A percentile compares a stretch with the other conserved stretches of the same genome.
Evolutionary conservation across 2,329 filamentous ascomycete genomes (phyloP).

Genomic region (Harringtonia aguacate): DNA sequence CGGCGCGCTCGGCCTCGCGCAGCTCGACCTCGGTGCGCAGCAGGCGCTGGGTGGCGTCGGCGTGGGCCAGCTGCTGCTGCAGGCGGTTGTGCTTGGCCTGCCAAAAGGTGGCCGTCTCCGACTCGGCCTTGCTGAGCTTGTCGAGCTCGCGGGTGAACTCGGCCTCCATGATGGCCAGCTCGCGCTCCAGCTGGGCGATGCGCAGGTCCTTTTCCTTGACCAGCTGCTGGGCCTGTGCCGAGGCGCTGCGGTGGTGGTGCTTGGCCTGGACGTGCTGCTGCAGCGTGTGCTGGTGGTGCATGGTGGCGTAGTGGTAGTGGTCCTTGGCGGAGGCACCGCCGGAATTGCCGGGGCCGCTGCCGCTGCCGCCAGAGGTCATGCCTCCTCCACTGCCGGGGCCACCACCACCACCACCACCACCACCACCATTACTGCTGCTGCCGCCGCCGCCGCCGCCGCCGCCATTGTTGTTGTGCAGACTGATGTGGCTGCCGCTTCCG

Average conservation of each 20-base stretch:
- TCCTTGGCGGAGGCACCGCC: too few relatives aligned
- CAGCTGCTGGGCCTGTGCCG: constrained; percentile 22
- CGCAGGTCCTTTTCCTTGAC: constrained; percentile 36
- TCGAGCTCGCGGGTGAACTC: constrained; percentile 45
- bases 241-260: constrained; percentile 1
- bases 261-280: too few relatives aligned
- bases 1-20: constrained; percentile 33
- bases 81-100: constrained; percentile 38
- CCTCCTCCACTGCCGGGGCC: too few relatives aligned
- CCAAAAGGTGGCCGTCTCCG: constrained; percentile 46
- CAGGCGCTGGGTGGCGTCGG: constrained; percentile 41
- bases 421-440: too few relatives aligned
- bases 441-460: constrained; percentile 7
- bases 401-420: too few relatives aligned
- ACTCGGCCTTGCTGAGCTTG: constrained; percentile 40
- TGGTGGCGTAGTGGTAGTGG: too few relatives aligned
- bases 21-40: constrained; percentile 38
- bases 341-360: too few relatives aligned
- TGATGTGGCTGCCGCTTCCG: neutral
- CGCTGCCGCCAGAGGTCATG: too few relatives aligned
- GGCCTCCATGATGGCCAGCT: constrained; percentile 39
- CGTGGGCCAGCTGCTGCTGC: constrained; percentile 39
- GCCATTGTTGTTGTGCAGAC: neutral
- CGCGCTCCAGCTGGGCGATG: constrained; percentile 41
- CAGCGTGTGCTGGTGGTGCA: neutral